Evolutionary conservation across 2,329 filamentous ascomycete species (phyloP).

Genomic region (Ceratocystis cubensis): DNA sequence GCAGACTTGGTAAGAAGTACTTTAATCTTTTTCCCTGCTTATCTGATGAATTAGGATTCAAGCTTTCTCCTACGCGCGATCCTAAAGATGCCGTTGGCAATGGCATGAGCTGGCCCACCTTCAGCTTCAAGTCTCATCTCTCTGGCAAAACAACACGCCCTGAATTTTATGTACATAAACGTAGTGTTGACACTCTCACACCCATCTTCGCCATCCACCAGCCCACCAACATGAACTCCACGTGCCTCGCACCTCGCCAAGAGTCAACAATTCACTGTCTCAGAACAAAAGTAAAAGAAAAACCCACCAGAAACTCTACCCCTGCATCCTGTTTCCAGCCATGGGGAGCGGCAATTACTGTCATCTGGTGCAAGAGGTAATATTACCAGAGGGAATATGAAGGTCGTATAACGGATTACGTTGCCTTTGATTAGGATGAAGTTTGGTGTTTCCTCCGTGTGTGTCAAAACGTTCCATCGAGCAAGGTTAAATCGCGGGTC

Average conservation of each 20-base stretch:
- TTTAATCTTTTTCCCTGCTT: background rate
- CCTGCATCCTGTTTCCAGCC: background rate
- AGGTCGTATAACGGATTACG: background rate
- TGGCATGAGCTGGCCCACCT: background rate
- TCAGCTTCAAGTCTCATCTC: background rate
- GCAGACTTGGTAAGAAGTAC: background rate
- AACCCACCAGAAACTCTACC: background rate
- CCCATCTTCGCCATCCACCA: background rate
- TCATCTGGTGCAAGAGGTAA: background rate
- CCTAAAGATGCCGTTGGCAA: background rate
- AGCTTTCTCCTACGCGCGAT: background rate
- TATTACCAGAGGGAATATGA: background rate
- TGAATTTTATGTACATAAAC: background rate
- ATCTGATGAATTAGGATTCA: background rate
- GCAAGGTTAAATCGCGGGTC: background rate
- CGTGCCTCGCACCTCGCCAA: too few species aligned
- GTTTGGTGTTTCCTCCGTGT: conserved; percentile 8
- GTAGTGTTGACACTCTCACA: background rate
- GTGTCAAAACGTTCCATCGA: conserved; percentile 2
- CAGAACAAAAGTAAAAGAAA: too few species aligned
- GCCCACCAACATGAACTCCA: background rate
- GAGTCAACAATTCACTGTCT: too few species aligned
- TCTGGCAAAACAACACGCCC: background rate
- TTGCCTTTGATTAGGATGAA: background rate
- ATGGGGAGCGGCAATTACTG: background rate